Percentiles rank a stretch among this genome's conserved stretches.
These are phyloP conservation scores for Modicella reniformis DNA, from an alignment of 371 early-diverging fungal genomes.

Conservation along the genomic window DNA sequence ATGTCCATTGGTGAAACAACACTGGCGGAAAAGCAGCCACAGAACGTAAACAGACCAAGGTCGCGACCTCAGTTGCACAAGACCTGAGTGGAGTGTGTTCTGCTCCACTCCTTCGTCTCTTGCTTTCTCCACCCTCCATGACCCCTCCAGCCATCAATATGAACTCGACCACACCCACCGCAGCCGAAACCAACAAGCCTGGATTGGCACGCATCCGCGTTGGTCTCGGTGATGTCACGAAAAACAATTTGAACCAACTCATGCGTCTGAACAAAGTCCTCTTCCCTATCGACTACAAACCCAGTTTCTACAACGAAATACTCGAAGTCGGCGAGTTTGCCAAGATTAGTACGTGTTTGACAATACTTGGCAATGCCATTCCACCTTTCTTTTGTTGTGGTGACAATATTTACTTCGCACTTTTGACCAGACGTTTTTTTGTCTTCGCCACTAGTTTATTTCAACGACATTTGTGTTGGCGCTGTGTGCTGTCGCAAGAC, in stretches of 20 bases:
- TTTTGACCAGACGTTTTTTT: background rate
- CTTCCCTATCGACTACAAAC: conserved; percentile 89
- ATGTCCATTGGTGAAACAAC: too few species aligned
- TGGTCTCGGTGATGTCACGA: conserved; percentile 73
- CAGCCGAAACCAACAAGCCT: conserved; percentile 18
- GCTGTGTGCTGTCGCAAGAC: conserved; percentile 89
- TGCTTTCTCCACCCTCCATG: conserved; percentile 23
- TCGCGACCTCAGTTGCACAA: background rate
- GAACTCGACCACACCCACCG: conserved; percentile 27
- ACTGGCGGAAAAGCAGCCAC: conserved; percentile 15
- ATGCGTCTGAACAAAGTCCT: conserved; percentile 80
- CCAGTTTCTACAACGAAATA: conserved; percentile 83
- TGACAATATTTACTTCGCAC: background rate
- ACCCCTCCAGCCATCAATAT: conserved; percentile 47
- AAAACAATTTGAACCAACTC: conserved; percentile 76
- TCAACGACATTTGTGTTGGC: conserved; percentile 81
- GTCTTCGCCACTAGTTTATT: conserved; percentile 64
- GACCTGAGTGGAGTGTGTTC: background rate
- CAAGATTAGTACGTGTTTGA: conserved; percentile 67
- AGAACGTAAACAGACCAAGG: background rate
- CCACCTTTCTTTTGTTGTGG: too few species aligned
- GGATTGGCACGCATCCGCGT: conserved; percentile 54
- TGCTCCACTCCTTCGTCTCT: background rate
- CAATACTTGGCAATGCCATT: background rate
- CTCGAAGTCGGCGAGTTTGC: conserved; percentile 76